Base-by-base conservation (phyloP, 2,329 filamentous ascomycete genomes). In the Colletotrichum sp. region DNA sequence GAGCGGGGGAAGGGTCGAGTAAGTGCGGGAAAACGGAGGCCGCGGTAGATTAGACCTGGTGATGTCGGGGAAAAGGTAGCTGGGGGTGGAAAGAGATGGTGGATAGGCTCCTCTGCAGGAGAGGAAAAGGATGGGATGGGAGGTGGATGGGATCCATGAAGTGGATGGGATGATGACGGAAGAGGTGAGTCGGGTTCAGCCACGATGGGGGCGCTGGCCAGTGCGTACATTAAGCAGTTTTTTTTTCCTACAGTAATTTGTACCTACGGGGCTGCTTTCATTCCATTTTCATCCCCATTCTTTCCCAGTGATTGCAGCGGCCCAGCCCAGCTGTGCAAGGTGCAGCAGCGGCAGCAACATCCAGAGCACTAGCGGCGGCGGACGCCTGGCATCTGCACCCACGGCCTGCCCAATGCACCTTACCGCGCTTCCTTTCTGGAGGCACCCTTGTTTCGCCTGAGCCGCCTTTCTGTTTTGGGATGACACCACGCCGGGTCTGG, bases 81-180 rank as follows among this genome's bases (percentile, higher is more conserved):
- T 30, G 57, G 57, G 30, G 69, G 24, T 64, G 60, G 30, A 57
- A 32, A n/a, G 32, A 74, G 32, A 21, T 52, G 59, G 72, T 74
- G 72, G 72, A 74, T 71, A 39, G 36, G 67, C 34, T 66, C 63
- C 24, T 66, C 63, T 26, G 59, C 59, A 62, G 30, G 18, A 62
- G 16, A 62, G 34, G 60, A 32, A 44, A 36, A 57, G 63, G 70
- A 76, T 73, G 57, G 34, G 65, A 76, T 44, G 74, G 74, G 64
- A 67, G n/a, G 69, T 30, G 73, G 39, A 71, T 26, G 68, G 49
- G 68, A 49, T 49, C 44, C 44, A 49, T 49, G 44, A n/a, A n/a
- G 9, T 49, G 44, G 36, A 73, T 76, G 74, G 70, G 74, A 76
- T 74, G 74, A 76, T 76, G 74, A 76, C 74, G 74, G 70, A 76